phyloP scores from a whole-genome alignment of 148 eudicot species.

The Nepenthes gracilis region DNA sequence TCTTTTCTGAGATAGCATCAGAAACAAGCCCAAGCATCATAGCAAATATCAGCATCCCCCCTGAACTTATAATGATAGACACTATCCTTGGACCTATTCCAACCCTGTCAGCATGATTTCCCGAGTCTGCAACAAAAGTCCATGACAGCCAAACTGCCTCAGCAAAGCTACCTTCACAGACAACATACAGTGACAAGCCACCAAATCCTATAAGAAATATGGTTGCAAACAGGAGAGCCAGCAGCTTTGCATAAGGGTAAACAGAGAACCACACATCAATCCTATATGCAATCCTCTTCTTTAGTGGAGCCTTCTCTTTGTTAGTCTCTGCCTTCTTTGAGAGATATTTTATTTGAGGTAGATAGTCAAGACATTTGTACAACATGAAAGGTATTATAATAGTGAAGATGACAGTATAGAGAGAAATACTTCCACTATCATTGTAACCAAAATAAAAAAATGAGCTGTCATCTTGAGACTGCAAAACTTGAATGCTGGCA shows the following conservation, averaged over 20 bases:
- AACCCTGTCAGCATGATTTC: slow-evolving; percentile 88
- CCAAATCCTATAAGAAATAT: slow-evolving; percentile 84
- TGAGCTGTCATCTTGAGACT: slow-evolving; percentile 18
- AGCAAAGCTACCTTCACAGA: slow-evolving; percentile 58
- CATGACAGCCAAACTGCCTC: slow-evolving; percentile 96
- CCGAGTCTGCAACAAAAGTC: slow-evolving; percentile 93
- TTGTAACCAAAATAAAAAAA: slow-evolving; percentile 16
- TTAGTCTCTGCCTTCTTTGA: slow-evolving; percentile 29
- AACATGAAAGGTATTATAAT: slow-evolving; percentile 54
- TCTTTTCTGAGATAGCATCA: slow-evolving; percentile 94
- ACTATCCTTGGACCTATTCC: slow-evolving; percentile 83
- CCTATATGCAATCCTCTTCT: slow-evolving; percentile 77
- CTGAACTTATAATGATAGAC: slow-evolving; percentile 74
- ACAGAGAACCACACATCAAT: slow-evolving; percentile 90
- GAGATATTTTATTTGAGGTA: slow-evolving; percentile 38
- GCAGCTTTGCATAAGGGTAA: slow-evolving; percentile 90
- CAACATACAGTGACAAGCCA: slow-evolving; percentile 80
- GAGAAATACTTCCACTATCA: slow-evolving; percentile 41
- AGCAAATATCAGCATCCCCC: slow-evolving; percentile 96
- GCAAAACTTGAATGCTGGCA: slow-evolving; percentile 16
- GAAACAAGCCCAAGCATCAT: slow-evolving; percentile 98
- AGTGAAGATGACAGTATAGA: slow-evolving; percentile 44
- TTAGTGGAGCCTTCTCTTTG: slow-evolving; percentile 73
- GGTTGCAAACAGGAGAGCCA: slow-evolving; percentile 83
- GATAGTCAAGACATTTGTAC: slow-evolving; percentile 62